Evolutionary conservation across 805 yeast species (phyloP).

Genomic region (Candida mattraensis): DNA sequence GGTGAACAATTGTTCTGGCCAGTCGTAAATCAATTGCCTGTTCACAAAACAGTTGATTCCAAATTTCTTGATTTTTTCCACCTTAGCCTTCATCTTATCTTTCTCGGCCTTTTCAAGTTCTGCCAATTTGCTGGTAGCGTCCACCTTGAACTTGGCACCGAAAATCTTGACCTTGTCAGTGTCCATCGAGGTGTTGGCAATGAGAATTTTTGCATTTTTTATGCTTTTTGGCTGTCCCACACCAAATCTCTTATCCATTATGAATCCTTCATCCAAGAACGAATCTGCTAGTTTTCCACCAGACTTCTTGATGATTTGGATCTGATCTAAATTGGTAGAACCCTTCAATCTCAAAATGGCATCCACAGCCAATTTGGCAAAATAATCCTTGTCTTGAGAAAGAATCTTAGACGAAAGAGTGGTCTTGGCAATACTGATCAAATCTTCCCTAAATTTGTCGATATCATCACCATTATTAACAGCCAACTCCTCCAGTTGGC

Average conservation of each 20-base stretch:
- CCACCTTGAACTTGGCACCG: slow-evolving; percentile 97
- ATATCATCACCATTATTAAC: slow-evolving; percentile 64
- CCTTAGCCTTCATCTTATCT: slow-evolving; percentile 86
- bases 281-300: slow-evolving; percentile 94
- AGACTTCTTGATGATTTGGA: slow-evolving; percentile 87
- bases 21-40: slow-evolving; percentile 95
- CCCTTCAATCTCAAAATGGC: slow-evolving; percentile 88
- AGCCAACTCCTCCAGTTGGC: slow-evolving; percentile 74
- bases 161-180: slow-evolving; percentile 97
- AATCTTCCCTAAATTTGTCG: slow-evolving; percentile 68
- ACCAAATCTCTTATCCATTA: slow-evolving; percentile 88
- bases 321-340: slow-evolving; percentile 84
- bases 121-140: slow-evolving; percentile 90
- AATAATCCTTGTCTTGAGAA: slow-evolving; percentile 91
- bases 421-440: slow-evolving; percentile 86
- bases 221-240: slow-evolving; percentile 88
- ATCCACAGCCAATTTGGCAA: slow-evolving; percentile 88
- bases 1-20: slow-evolving; percentile 93
- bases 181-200: slow-evolving; percentile 95
- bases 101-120: slow-evolving; percentile 93
- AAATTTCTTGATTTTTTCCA: slow-evolving; percentile 84
- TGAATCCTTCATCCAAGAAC: slow-evolving; percentile 93
- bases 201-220: slow-evolving; percentile 79
- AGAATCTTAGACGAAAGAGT: slow-evolving; percentile 91
- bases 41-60: slow-evolving; percentile 84